These are phyloP conservation scores for Canna indica DNA, from an alignment of 176 grass and related monocot genomes.

Conservation along the genomic window DNA sequence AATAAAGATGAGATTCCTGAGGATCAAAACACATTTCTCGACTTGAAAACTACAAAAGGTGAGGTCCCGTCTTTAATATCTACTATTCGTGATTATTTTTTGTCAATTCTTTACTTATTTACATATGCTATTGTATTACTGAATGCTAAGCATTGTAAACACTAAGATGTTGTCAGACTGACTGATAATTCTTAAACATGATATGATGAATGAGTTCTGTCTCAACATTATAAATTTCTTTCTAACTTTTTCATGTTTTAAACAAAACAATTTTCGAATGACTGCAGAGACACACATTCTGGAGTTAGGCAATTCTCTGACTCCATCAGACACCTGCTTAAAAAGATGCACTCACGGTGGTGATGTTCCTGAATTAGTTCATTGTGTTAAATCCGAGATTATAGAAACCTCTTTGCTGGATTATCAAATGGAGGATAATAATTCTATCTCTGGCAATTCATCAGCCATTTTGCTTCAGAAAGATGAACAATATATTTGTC, in stretches of 20 bases:
- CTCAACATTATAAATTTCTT: not conserved
- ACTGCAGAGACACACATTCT: not conserved
- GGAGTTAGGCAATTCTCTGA: slow-evolving; percentile 6
- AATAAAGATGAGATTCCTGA: not conserved
- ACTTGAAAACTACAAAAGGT: slow-evolving; percentile 26
- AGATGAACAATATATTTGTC: not conserved
- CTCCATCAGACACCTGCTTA: slow-evolving; percentile 15
- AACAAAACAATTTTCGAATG: not conserved
- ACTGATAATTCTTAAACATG: not conserved
- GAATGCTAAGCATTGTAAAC: not conserved
- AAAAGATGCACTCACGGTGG: not conserved
- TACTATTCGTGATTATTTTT: slow-evolving; percentile 14
- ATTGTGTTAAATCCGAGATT: slow-evolving; percentile 24
- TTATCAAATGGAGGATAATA: not conserved
- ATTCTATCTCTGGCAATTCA: not conserved
- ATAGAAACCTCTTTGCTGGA: slow-evolving; percentile 4
- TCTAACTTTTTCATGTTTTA: not conserved
- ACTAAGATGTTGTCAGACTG: not conserved
- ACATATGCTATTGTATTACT: not conserved
- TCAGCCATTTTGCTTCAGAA: not conserved
- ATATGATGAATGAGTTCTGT: not conserved
- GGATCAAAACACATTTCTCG: slow-evolving; percentile 2
- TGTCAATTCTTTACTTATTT: slow-evolving; percentile 1
- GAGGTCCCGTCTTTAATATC: slow-evolving; percentile 10
- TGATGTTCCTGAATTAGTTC: slow-evolving; percentile 12